These are phyloP conservation scores for Skeletonema menzelii DNA, from an alignment of 108 stramenopile genomes.

Conservation along the genomic window DNA sequence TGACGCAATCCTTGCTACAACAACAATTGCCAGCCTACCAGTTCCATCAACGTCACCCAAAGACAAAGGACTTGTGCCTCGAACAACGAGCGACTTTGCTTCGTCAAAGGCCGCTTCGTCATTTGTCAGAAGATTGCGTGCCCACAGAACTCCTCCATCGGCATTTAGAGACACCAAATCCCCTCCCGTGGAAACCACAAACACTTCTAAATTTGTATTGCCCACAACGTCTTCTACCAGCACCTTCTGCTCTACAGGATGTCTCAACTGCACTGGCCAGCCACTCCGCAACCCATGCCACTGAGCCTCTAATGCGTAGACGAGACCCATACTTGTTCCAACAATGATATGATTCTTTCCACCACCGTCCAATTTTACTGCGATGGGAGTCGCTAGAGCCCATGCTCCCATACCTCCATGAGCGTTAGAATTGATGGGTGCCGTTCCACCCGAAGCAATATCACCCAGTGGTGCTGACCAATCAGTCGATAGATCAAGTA, in stretches of 20 bases:
- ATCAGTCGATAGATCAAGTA: constrained; percentile 79
- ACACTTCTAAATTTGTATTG: constrained; percentile 75
- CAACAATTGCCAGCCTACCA: constrained; percentile 65
- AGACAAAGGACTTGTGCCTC: constrained; percentile 64
- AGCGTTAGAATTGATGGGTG: constrained; percentile 41
- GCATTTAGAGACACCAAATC: constrained; percentile 65
- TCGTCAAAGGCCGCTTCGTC: constrained; percentile 15
- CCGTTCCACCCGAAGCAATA: constrained; percentile 54
- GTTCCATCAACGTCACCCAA: constrained; percentile 82
- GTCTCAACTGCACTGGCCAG: constrained; percentile 73
- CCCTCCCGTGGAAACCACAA: constrained; percentile 79
- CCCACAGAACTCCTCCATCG: constrained; percentile 71
- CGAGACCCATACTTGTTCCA: constrained; percentile 79
- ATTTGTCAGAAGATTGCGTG: constrained; percentile 58
- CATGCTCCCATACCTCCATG: constrained; percentile 69
- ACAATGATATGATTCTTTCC: constrained; percentile 64
- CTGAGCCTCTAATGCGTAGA: constrained; percentile 66
- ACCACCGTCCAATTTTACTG: constrained; percentile 74
- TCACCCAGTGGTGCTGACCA: constrained; percentile 72
- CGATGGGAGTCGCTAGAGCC: constrained; percentile 70
- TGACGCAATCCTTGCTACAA: constrained; percentile 44
- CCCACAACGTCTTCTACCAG: constrained; percentile 79
- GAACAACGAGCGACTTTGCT: constrained; percentile 36
- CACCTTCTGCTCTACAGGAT: constrained; percentile 69
- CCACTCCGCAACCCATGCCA: constrained; percentile 43